Base-by-base conservation (phyloP, 2,329 filamentous ascomycete genomes). In the Gliomastix tumulicola region DNA sequence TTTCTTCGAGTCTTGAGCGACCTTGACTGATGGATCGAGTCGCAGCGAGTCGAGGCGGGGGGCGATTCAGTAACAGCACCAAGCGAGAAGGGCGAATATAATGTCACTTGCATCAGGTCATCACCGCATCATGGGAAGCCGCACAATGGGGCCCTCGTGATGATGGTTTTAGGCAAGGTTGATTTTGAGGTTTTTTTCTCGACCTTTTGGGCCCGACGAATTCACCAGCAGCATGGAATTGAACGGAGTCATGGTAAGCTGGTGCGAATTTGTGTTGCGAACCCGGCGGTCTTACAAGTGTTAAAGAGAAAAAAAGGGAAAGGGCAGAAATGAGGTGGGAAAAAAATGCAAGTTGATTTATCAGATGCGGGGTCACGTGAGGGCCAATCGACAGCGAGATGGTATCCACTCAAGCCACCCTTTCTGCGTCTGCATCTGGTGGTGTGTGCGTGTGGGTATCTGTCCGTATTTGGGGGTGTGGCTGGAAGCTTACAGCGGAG, bases 91-190 rank as follows among this genome's bases (percentile, higher is more conserved):
- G 45, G 32, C 19, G 10, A 18, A 13, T 32, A 17, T 44, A 50
- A 68, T 77, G 74, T 78, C 65, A 65, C 68, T 76, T 76, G 72
- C 68, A 66, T 76, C 69, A 78, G 75, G 75, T 79, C 74, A 79
- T 79, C 75, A 76, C 50, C 75, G 71, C 67, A 74, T 79, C 75
- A 77, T 79, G 75, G 73, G n/a, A 54, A 66, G 71, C 73, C 73
- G 62, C 71, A 56, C 71, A 59, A n/a, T 69, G 71, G 71, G 74
- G 74, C 74, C 72, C 75, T 79, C 75, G 71, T 76, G 74, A 76
- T 68, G 62, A 79, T 78, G 75, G 75, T 79, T 79, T 79, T 79
- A 70, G 66, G 65, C 71, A 77, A 76, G 65, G 71, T 71, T 67
- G 57, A n/a, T n/a, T n/a, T 60, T 54, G 46, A 55, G 58, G 58